These are phyloP conservation scores for Colletotrichum melonis DNA, from an alignment of 2,329 filamentous ascomycete species.

Conservation along the genomic window DNA sequence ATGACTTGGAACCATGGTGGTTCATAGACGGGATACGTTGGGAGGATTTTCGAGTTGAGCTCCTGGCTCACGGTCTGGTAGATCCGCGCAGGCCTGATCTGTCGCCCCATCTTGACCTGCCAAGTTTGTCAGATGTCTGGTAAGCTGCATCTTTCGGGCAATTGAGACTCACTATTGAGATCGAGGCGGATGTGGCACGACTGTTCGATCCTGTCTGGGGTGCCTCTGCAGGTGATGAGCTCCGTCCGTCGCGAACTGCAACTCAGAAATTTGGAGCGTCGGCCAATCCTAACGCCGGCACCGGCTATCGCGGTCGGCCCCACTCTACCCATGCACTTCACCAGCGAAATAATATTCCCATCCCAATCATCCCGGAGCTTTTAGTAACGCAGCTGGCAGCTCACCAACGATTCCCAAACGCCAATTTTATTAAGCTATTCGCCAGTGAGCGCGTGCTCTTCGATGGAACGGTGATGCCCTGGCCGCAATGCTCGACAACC, in stretches of 20 bases:
- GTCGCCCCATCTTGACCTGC: constrained; percentile 52
- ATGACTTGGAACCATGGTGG: constrained; percentile 65
- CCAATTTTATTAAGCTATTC: not conserved
- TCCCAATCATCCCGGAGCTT: constrained; percentile 27
- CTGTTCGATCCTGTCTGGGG: not conserved
- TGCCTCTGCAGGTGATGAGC: not conserved
- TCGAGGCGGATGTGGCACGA: not conserved
- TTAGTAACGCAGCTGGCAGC: constrained; percentile 23
- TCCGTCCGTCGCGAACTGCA: constrained; percentile 8
- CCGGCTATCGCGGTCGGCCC: constrained; percentile 13
- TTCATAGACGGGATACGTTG: constrained; percentile 45
- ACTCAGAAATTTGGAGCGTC: constrained; percentile 36
- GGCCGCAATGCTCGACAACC: constrained; percentile 60
- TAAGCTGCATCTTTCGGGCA: accelerated
- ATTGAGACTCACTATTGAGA: not conserved
- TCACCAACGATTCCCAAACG: not conserved
- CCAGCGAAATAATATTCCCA: constrained; percentile 32
- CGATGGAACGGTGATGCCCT: constrained; percentile 30
- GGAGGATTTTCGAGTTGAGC: constrained; percentile 54
- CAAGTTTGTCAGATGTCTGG: not conserved
- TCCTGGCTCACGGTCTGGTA: constrained; percentile 57
- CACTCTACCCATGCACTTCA: constrained; percentile 23
- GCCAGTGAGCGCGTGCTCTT: constrained; percentile 9
- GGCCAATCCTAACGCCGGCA: constrained; percentile 36
- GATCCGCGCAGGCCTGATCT: constrained; percentile 59